A percentile compares a stretch with the other conserved stretches of the same genome.
Evolutionary conservation across 163 green algal species (phyloP).

Genomic region (Chlamydomonas reinhardtii): DNA sequence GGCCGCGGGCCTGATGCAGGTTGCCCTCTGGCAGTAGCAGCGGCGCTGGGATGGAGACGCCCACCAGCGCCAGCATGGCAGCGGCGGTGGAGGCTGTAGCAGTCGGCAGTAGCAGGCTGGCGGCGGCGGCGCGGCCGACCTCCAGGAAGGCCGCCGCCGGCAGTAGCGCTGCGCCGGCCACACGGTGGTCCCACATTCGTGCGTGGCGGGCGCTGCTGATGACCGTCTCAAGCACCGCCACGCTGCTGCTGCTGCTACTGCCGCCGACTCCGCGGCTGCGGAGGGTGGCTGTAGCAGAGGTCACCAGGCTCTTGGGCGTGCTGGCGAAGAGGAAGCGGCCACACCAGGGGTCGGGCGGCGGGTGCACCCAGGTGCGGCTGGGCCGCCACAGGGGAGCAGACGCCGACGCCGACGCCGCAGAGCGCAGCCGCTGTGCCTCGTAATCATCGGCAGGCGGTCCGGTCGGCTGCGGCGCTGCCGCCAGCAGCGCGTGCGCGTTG

Average conservation of each 20-base stretch:
- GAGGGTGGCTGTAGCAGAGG: no score
- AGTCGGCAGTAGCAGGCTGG: conserved; percentile 11
- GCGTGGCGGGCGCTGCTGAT: background rate
- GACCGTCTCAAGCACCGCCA: conserved; percentile 23
- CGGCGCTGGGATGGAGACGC: conserved; percentile 59
- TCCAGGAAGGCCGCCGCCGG: conserved; percentile 79
- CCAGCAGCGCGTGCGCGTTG: conserved; percentile 76
- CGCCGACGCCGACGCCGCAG: background rate
- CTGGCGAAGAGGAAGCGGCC: background rate
- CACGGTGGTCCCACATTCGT: conserved; percentile 68
- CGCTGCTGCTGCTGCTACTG: background rate
- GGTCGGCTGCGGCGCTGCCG: background rate
- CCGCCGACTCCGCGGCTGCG: no score
- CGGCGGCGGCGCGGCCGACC: conserved; percentile 41
- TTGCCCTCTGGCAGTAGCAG: conserved; percentile 51
- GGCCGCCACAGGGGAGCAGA: conserved; percentile 21
- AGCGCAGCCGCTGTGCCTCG: background rate
- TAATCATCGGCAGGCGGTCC: background rate
- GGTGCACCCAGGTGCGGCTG: conserved; percentile 57
- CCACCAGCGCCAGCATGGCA: conserved; percentile 27
- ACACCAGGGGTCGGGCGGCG: conserved; percentile 35
- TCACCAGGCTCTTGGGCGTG: no score
- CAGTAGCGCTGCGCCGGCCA: conserved; percentile 68
- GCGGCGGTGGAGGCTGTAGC: background rate
- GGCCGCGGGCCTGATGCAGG: no score